These are phyloP conservation scores for Aspergillus carlsbadensis DNA, from an alignment of 495 filamentous ascomycete species.

Conservation along the genomic window DNA sequence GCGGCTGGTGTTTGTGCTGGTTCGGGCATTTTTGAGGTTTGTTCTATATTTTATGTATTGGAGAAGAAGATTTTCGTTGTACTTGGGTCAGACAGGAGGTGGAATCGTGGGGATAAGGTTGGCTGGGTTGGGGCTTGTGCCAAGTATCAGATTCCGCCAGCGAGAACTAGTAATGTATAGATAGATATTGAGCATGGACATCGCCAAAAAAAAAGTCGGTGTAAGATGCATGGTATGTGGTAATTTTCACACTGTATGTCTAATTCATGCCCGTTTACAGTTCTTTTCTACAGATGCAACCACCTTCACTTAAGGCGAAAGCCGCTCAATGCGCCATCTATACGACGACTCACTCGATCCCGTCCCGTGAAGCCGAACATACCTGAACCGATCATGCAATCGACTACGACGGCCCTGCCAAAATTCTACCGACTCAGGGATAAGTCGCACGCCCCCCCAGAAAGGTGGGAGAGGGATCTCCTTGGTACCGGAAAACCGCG, in stretches of 20 bases:
- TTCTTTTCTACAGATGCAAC: background rate
- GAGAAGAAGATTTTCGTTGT: background rate
- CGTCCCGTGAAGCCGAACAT: slow-evolving; percentile 63
- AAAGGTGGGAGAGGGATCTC: slow-evolving; percentile 87
- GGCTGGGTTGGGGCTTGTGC: background rate
- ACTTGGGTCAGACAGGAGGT: background rate
- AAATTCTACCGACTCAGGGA: slow-evolving; percentile 87
- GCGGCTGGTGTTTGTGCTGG: slow-evolving; percentile 8
- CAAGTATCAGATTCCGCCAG: slow-evolving; percentile 7
- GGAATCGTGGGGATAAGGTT: background rate
- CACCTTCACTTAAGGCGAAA: slow-evolving; percentile 35
- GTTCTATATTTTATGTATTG: background rate
- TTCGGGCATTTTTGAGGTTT: background rate
- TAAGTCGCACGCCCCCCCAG: slow-evolving; percentile 88
- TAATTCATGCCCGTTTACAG: no score
- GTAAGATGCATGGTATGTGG: no score
- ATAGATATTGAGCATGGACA: background rate
- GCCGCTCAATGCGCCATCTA: slow-evolving; percentile 38
- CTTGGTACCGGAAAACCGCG: slow-evolving; percentile 67
- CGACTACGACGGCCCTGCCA: slow-evolving; percentile 90
- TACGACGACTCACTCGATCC: slow-evolving; percentile 52
- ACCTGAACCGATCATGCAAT: slow-evolving; percentile 90
- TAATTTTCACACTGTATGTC: no score
- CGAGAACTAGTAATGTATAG: no score
- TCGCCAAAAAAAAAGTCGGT: no score